Percentiles rank a stretch among this genome's conserved stretches.
These are phyloP conservation scores for Ceraceosorus bombacis DNA, from an alignment of 1,284 basidiomycete species.

Conservation along the genomic window DNA sequence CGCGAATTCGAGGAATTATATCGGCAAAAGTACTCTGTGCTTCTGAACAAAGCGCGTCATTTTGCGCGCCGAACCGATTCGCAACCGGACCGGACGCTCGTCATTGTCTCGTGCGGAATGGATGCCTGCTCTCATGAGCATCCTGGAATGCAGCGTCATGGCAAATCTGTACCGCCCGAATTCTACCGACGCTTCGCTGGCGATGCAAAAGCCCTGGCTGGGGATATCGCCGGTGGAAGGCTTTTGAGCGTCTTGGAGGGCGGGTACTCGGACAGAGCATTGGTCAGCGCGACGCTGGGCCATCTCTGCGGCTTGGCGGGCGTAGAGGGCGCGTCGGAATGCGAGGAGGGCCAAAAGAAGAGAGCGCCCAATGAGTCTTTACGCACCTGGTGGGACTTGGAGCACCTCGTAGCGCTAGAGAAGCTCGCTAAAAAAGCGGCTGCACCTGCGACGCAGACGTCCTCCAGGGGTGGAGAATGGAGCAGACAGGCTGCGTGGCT, in stretches of 20 bases:
- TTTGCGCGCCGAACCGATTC: constrained; percentile 67
- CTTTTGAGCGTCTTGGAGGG: constrained; percentile 85
- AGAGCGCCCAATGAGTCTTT: no score
- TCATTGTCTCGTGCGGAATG: constrained; percentile 63
- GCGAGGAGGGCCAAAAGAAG: no score
- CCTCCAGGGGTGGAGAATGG: no score
- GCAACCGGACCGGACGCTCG: constrained; percentile 62
- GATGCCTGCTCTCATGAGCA: constrained; percentile 90
- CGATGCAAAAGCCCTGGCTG: constrained; percentile 65
- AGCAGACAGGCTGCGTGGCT: no score
- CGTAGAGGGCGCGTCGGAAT: neutral
- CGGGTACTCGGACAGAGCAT: constrained; percentile 75
- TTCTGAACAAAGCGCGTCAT: constrained; percentile 65
- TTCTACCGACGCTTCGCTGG: constrained; percentile 79
- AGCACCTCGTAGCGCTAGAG: neutral
- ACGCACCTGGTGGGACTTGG: neutral
- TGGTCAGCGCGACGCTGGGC: constrained; percentile 59
- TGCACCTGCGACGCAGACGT: neutral
- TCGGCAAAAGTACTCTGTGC: constrained; percentile 63
- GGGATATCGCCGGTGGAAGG: constrained; percentile 62
- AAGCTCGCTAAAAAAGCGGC: neutral
- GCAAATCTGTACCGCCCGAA: constrained; percentile 74
- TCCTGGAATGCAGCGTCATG: constrained; percentile 82
- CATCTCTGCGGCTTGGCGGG: constrained; percentile 31
- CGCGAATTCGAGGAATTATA: constrained; percentile 69